Percentiles rank a stretch among this genome's conserved stretches.
Evolutionary conservation across 768 basidiomycete species (phyloP).

Genomic region (Tricholoma saponaceum): DNA sequence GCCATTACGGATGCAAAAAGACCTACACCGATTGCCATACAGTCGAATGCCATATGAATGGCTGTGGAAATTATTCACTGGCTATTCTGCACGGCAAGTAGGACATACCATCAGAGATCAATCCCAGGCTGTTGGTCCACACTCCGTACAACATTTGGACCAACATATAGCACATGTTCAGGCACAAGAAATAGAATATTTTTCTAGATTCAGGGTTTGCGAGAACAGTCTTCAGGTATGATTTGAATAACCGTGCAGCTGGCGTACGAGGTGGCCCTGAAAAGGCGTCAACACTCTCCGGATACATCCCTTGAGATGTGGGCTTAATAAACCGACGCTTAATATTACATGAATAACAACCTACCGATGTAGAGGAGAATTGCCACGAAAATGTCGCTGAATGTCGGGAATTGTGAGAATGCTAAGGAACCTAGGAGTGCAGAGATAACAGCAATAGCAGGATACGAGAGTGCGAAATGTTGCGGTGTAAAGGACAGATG

Average conservation of each 20-base stretch:
- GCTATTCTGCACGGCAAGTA: not conserved
- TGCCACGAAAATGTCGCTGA: slow-evolving; percentile 58
- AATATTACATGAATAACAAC: not conserved
- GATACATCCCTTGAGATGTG: slow-evolving; percentile 45
- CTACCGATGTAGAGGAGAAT: slow-evolving; percentile 62
- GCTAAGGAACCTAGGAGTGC: slow-evolving; percentile 54
- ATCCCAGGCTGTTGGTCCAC: slow-evolving; percentile 94
- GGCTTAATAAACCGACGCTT: slow-evolving; percentile 14
- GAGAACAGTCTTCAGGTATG: slow-evolving; percentile 87
- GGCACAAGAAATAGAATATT: slow-evolving; percentile 94
- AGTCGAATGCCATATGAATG: slow-evolving; percentile 99
- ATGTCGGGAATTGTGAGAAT: slow-evolving; percentile 57
- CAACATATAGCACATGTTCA: slow-evolving; percentile 95
- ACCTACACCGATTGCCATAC: slow-evolving; percentile 94
- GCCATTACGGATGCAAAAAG: slow-evolving; percentile 97
- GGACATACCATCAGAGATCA: slow-evolving; percentile 88
- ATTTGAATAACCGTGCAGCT: slow-evolving; percentile 49
- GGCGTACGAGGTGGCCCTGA: slow-evolving; percentile 45
- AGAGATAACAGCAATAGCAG: slow-evolving; percentile 43
- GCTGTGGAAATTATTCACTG: slow-evolving; percentile 42
- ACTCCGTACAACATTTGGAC: slow-evolving; percentile 97
- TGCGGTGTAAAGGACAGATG: slow-evolving; percentile 50
- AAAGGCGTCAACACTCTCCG: slow-evolving; percentile 39
- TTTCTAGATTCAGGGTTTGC: slow-evolving; percentile 89
- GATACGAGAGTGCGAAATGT: slow-evolving; percentile 57